These are phyloP conservation scores for Setaria viridis DNA, from an alignment of 202 grass and related monocot species.

Conservation along the genomic window DNA sequence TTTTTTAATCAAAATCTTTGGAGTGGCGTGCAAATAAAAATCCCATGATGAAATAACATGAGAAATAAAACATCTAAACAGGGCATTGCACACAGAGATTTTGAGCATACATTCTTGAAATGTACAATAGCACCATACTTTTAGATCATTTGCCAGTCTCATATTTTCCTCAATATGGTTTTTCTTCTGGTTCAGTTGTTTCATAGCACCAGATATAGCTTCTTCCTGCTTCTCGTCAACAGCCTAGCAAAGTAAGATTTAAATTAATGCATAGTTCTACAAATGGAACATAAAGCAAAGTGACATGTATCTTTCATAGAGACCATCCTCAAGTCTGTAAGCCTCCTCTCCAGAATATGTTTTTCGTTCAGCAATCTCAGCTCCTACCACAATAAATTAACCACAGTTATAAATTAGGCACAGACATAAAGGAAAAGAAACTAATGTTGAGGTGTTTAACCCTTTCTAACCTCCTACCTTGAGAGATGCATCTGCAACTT, in stretches of 20 bases:
- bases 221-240: slow-evolving; percentile 95
- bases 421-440: slow-evolving; percentile 4
- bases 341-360: slow-evolving; percentile 90
- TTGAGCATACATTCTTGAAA: slow-evolving; percentile 55
- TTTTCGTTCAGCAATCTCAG: slow-evolving; percentile 87
- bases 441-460: not conserved
- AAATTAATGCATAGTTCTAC: slow-evolving; percentile 28
- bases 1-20: slow-evolving; percentile 30
- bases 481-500: slow-evolving; percentile 78
- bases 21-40: slow-evolving; percentile 1
- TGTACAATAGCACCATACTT: slow-evolving; percentile 66
- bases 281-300: slow-evolving; percentile 20
- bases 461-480: slow-evolving; percentile 61
- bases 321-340: slow-evolving; percentile 90
- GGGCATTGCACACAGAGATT: slow-evolving; percentile 34
- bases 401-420: slow-evolving; percentile 36
- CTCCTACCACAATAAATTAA: slow-evolving; percentile 64
- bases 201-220: slow-evolving; percentile 80
- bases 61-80: slow-evolving; percentile 29
- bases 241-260: slow-evolving; percentile 64
- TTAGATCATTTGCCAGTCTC: slow-evolving; percentile 79
- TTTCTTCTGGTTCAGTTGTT: slow-evolving; percentile 91
- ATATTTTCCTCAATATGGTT: slow-evolving; percentile 75
- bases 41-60: slow-evolving; percentile 15
- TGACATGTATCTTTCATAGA: slow-evolving; percentile 41